phyloP scores from a whole-genome alignment of 177 flowering plant species.

The Vitis hybrid region DNA sequence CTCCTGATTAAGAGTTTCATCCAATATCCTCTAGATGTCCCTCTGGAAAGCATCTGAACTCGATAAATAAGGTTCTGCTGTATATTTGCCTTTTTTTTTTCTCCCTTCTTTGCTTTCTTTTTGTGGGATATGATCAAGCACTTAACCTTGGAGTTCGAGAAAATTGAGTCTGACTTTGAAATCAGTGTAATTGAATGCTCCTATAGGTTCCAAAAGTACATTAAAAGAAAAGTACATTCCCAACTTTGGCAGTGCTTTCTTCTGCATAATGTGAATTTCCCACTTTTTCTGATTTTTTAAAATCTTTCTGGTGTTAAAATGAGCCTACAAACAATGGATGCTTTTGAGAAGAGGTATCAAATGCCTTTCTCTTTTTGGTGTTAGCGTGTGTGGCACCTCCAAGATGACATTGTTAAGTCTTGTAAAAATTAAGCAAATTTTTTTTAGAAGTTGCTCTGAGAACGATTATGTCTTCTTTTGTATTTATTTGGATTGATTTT shows the following conservation, averaged over 20 bases:
- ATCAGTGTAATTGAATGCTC: too few relatives aligned
- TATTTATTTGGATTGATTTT: neutral
- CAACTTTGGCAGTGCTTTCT: too few relatives aligned
- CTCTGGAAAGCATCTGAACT: too few relatives aligned
- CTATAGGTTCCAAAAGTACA: too few relatives aligned
- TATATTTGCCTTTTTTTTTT: conserved; percentile 3
- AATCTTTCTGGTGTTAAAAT: neutral
- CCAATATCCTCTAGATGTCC: too few relatives aligned
- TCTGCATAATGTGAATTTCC: too few relatives aligned
- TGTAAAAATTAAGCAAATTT: too few relatives aligned
- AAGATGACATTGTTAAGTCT: neutral
- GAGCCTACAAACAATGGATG: neutral
- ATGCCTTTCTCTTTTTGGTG: neutral
- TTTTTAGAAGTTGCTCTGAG: neutral
- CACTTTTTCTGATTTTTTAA: neutral
- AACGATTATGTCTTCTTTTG: neutral
- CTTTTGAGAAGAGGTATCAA: neutral
- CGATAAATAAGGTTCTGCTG: neutral
- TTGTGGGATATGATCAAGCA: too few relatives aligned
- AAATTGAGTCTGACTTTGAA: too few relatives aligned
- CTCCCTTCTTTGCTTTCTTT: neutral
- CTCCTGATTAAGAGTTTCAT: too few relatives aligned
- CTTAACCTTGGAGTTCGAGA: too few relatives aligned
- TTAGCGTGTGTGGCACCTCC: neutral
- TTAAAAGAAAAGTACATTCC: too few relatives aligned